Base-by-base conservation (phyloP, 1,284 basidiomycete genomes). In the Pascua guehoae region DNA sequence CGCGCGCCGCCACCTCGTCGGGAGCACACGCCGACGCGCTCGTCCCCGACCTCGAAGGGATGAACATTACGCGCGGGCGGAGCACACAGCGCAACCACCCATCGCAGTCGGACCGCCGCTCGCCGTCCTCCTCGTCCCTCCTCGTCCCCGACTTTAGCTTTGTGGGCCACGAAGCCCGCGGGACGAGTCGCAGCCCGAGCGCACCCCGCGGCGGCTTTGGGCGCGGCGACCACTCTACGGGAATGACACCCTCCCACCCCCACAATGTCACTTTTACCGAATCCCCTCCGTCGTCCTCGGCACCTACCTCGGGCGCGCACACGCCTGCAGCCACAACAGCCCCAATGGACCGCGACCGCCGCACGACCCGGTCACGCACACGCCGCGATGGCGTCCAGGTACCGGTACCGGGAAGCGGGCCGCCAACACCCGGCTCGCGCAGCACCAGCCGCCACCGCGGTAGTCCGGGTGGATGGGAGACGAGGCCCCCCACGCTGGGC, bases 11-110 rank as follows among this genome's bases (percentile, higher is more conserved):
- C 46, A 14, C 46, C n/a, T n/a, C n/a, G n/a, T n/a, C n/a, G n/a
- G n/a, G 46, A 14, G 14, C 15, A 37, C n/a, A 12, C 36, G 32
- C 53, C 12, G 58, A 60, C 4, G 16, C 37, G 10, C 51, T 60
- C 0, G 45, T 44, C 7, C 24, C 40, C 24, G 54, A 53, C 8
- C 45, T 60, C 8, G 52, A 56, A 40, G 42, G 42, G 8, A 48
- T 60, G 18, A n/a, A 48, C 12, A 56, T 60, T 16, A 53, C 58
- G 14, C 54, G 58, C 9, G 58, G 58, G 1, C 47, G 58, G 3
- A 42, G 45, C 14, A 45, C 42, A 1, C 46, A 55, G 39, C 50
- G 58, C 12, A 10, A 14, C 18, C 5, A 32, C 9, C 10, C 36
- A 15, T 12, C 8, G 24, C 24, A 14, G 15, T 37, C 17, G 17